These are phyloP conservation scores for Thelephora terrestris DNA, from an alignment of 1,284 basidiomycete species.

Conservation along the genomic window DNA sequence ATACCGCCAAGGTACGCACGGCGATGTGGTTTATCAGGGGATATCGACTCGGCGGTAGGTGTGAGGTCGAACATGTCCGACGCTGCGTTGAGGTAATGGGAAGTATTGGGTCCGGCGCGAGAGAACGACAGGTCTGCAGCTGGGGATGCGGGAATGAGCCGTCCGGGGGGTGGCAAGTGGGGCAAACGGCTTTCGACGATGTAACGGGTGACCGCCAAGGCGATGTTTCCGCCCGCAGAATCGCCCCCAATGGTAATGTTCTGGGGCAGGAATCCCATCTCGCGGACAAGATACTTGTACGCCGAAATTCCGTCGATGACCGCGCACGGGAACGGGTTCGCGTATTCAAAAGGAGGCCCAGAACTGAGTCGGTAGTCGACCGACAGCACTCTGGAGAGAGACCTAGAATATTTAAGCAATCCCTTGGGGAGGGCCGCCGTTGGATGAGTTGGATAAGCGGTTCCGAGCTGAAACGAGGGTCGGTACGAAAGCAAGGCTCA, in stretches of 20 bases:
- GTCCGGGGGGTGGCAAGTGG: conserved; percentile 16
- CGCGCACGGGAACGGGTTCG: conserved; percentile 36
- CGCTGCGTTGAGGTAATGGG: conserved; percentile 3
- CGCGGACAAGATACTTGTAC: conserved; percentile 32
- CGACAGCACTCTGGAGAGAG: conserved; percentile 21
- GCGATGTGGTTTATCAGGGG: too few species aligned
- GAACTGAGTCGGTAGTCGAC: conserved; percentile 26
- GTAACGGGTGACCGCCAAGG: conserved; percentile 28
- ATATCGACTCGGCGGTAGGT: not conserved
- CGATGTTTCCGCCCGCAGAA: conserved; percentile 45
- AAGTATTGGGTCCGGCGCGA: not conserved
- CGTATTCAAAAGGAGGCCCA: conserved; percentile 13
- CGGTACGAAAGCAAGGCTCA: conserved; percentile 23
- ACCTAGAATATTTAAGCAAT: conserved; percentile 12
- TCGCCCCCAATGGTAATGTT: conserved; percentile 45
- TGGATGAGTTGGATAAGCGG: conserved; percentile 30
- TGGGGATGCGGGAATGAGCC: conserved; percentile 23
- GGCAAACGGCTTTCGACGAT: conserved; percentile 14
- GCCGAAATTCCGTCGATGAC: conserved; percentile 37
- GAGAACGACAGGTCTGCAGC: conserved; percentile 21
- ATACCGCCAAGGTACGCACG: conserved; percentile 9
- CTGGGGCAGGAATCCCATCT: conserved; percentile 26
- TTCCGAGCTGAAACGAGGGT: conserved; percentile 10
- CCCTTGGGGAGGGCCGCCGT: conserved; percentile 17
- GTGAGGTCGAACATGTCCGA: conserved; percentile 9